Percentiles rank a stretch among this genome's conserved stretches.
phyloP scores from a whole-genome alignment of 345 rosid species.

The Salix caprea region DNA sequence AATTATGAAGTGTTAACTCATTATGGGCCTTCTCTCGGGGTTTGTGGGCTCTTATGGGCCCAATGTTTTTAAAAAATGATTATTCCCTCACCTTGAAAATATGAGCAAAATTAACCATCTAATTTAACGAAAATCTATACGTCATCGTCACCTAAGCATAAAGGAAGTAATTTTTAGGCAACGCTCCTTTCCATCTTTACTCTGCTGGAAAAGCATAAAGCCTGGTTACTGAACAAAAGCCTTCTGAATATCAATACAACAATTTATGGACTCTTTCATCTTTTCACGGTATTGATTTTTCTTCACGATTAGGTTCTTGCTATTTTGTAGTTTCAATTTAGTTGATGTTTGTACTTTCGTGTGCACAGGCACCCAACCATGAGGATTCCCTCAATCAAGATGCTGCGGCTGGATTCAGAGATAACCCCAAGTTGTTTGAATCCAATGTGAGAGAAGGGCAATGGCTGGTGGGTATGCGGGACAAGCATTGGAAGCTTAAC shows the following conservation, averaged over 20 bases:
- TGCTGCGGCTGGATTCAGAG: conserved; percentile 77
- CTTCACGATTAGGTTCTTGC: neutral
- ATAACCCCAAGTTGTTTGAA: conserved; percentile 64
- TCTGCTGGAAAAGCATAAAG: too few relatives aligned
- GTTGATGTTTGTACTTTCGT: neutral
- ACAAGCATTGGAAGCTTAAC: conserved; percentile 16
- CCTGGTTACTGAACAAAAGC: too few relatives aligned
- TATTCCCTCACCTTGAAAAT: too few relatives aligned
- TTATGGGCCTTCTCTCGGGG: too few relatives aligned
- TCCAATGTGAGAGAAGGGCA: conserved; percentile 63
- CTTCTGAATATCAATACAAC: conserved; percentile 72
- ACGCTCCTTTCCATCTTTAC: too few relatives aligned
- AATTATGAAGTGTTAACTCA: neutral
- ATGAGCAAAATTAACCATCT: too few relatives aligned
- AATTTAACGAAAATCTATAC: too few relatives aligned
- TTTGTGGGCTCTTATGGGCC: too few relatives aligned
- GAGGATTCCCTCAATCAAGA: conserved; percentile 95
- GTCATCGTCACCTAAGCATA: too few relatives aligned
- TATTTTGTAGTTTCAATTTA: neutral
- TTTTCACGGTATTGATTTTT: conserved; percentile 58
- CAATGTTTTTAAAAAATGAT: too few relatives aligned
- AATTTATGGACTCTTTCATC: conserved; percentile 77
- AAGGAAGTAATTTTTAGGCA: too few relatives aligned
- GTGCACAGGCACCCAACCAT: conserved; percentile 63
- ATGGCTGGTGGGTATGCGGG: conserved; percentile 84